Evolutionary conservation across 2,329 filamentous ascomycete genomes (phyloP).

Genomic region (Rosellinia necatrix): DNA sequence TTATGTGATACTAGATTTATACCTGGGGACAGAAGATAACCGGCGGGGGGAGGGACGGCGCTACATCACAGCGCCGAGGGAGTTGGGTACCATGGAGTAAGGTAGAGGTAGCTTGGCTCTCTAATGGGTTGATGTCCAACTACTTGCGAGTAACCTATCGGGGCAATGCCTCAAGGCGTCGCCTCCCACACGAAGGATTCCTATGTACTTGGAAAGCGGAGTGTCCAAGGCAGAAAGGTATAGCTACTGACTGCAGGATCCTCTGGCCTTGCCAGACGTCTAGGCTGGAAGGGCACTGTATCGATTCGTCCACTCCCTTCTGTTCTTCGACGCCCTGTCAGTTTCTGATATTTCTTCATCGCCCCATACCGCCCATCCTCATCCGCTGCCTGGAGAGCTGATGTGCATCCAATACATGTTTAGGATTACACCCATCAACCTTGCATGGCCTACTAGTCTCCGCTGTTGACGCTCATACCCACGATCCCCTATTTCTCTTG

Average conservation of each 20-base stretch:
- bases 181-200: neutral
- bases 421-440: slow-evolving; percentile 36
- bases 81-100: slow-evolving; percentile 15
- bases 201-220: slow-evolving; percentile 29
- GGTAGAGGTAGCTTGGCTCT: neutral
- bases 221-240: slow-evolving; percentile 31
- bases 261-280: neutral
- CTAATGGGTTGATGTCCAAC: slow-evolving; percentile 18
- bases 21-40: slow-evolving; percentile 25
- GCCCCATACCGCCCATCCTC: slow-evolving; percentile 10
- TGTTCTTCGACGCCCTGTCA: slow-evolving; percentile 23
- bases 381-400: slow-evolving; percentile 13
- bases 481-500: slow-evolving; percentile 9
- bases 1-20: slow-evolving; percentile 33
- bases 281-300: slow-evolving; percentile 7
- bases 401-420: slow-evolving; percentile 25
- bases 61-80: slow-evolving; percentile 30
- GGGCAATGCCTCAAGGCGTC: neutral
- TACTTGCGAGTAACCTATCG: too few relatives aligned
- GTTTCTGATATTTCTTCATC: slow-evolving; percentile 16
- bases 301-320: slow-evolving; percentile 23
- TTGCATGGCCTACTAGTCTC: slow-evolving; percentile 16
- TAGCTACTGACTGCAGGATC: slow-evolving; percentile 4
- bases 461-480: slow-evolving; percentile 28
- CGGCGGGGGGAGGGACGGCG: slow-evolving; percentile 29